Conservation (phyloP, 345 rosid species). For the Eucalyptus regnans region DNA sequence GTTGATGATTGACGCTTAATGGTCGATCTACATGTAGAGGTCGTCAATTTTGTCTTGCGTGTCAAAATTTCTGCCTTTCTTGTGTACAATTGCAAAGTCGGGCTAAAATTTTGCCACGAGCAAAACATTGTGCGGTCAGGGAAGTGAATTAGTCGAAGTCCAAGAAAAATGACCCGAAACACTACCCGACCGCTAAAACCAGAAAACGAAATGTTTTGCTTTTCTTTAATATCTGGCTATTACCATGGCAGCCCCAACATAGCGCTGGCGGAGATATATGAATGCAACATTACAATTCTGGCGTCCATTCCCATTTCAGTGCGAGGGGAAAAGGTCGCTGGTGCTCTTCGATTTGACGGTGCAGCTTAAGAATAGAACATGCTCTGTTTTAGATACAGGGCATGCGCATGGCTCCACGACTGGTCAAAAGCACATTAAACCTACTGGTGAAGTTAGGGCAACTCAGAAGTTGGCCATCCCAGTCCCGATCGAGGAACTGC, state of each 20-base stretch:
- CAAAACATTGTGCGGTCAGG: background rate
- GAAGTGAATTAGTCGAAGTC: background rate
- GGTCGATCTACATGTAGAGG: background rate
- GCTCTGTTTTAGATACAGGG: background rate
- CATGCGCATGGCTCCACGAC: background rate
- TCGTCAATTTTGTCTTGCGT: background rate
- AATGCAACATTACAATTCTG: background rate
- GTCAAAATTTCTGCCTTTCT: background rate
- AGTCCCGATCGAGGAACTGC: background rate
- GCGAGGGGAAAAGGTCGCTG: background rate
- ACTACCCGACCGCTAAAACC: background rate
- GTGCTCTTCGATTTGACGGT: background rate
- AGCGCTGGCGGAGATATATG: background rate
- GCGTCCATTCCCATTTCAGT: background rate
- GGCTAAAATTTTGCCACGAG: background rate
- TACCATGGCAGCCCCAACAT: background rate
- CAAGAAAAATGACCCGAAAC: background rate
- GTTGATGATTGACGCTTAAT: background rate
- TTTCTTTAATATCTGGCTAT: background rate
- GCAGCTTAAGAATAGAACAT: background rate
- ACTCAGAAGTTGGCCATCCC: background rate
- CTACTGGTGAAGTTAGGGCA: background rate
- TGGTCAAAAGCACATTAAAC: background rate
- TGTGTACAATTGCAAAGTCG: background rate
- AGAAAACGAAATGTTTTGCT: background rate